phyloP scores from a whole-genome alignment of 495 filamentous ascomycete species.

The Cryomyces minteri region DNA sequence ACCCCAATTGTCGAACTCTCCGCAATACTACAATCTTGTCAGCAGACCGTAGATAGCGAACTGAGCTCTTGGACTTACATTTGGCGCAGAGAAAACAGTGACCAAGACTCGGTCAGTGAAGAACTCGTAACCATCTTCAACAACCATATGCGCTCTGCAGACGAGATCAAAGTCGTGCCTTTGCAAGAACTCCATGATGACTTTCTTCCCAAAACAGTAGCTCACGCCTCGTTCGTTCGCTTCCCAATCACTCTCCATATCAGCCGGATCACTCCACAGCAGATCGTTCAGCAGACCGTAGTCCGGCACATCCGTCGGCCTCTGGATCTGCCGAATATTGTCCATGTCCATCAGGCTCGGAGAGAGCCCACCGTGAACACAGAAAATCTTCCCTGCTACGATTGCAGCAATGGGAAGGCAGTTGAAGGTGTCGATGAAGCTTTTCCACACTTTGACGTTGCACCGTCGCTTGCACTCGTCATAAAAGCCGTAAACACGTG shows the following conservation, averaged over 20 bases:
- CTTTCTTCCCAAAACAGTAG: conserved; percentile 97
- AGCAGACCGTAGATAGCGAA: conserved; percentile 6
- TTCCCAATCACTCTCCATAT: conserved; percentile 97
- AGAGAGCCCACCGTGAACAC: conserved; percentile 90
- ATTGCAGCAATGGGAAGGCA: conserved; percentile 88
- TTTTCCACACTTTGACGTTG: conserved; percentile 99
- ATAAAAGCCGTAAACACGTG: conserved; percentile 96
- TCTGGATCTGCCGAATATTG: conserved; percentile 88
- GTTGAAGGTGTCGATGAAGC: conserved; percentile 97
- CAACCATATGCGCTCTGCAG: conserved; percentile 97
- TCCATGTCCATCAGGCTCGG: conserved; percentile 92
- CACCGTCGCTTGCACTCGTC: conserved; percentile 96
- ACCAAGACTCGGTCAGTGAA: conserved; percentile 91
- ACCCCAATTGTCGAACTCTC: conserved; percentile 98
- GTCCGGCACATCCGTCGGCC: conserved; percentile 94
- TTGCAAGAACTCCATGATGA: conserved; percentile 91
- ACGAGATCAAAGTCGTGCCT: conserved; percentile 95
- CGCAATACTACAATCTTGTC: conserved; percentile 56
- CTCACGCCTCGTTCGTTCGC: conserved; percentile 94
- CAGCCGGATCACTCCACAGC: conserved; percentile 94
- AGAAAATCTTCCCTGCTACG: conserved; percentile 97
- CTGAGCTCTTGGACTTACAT: conserved; percentile 40
- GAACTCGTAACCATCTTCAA: conserved; percentile 98
- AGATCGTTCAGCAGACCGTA: conserved; percentile 94
- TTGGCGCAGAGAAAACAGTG: conserved; percentile 94